phyloP scores from a whole-genome alignment of 2,329 filamentous ascomycete species.

The Stemphylium lycopersici region DNA sequence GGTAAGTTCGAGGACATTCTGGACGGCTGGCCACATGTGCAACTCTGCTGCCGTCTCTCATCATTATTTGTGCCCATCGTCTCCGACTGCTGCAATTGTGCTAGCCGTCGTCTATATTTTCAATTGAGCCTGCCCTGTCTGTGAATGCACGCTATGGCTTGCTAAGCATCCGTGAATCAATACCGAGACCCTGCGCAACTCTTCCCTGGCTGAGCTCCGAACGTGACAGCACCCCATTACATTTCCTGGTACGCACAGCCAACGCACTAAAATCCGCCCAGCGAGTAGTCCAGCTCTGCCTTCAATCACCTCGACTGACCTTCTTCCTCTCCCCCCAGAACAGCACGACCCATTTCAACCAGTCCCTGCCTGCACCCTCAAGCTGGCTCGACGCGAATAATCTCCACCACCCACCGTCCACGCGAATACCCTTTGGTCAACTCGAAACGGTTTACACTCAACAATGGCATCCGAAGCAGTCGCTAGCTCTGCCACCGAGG shows the following conservation, averaged over 20 bases:
- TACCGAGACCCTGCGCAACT: constrained; percentile 9
- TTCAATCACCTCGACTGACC: constrained; percentile 1
- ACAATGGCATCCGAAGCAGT: constrained; percentile 48
- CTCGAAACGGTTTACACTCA: constrained; percentile 47
- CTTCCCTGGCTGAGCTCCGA: constrained; percentile 11
- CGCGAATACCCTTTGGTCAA: constrained; percentile 46
- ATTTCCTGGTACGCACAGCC: constrained; percentile 14
- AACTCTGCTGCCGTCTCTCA: neutral
- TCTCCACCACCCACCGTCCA: constrained; percentile 38
- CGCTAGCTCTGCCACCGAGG: constrained; percentile 44
- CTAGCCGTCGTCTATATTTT: constrained; percentile 7
- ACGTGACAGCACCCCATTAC: constrained; percentile 12
- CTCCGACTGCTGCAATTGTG: constrained; percentile 1
- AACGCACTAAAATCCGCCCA: constrained; percentile 7
- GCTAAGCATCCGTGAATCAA: constrained; percentile 2
- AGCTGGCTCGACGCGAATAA: constrained; percentile 40
- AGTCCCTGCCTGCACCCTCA: constrained; percentile 9
- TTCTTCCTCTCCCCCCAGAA: neutral
- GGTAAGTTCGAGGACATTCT: constrained; percentile 27
- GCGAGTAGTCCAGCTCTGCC: neutral
- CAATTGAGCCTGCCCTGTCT: constrained; percentile 15
- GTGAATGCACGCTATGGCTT: constrained; percentile 8
- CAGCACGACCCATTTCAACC: neutral
- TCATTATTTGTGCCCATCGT: constrained; percentile 4
- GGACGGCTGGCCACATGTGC: constrained; percentile 19